Evolutionary conservation across 371 early-diverging fungal species (phyloP).

Genomic region (Edhazardia aedis): DNA sequence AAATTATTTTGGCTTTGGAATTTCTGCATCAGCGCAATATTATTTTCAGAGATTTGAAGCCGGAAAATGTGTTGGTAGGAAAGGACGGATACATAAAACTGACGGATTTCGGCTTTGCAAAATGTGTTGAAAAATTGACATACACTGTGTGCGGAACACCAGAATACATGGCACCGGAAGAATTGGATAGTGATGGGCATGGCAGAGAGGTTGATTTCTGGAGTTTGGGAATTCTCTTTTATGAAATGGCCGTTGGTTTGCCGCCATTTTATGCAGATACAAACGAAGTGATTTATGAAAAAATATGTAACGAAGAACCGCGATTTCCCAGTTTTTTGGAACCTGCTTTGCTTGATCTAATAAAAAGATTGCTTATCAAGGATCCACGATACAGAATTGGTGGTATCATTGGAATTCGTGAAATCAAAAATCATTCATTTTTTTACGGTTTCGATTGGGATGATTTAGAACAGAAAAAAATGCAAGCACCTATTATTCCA

Average conservation of each 20-base stretch:
- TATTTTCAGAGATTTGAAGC: conserved; percentile 61
- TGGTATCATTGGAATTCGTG: conserved; percentile 2
- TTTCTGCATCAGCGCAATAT: conserved; percentile 78
- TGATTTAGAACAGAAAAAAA: conserved; percentile 9
- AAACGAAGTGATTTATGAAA: conserved; percentile 5
- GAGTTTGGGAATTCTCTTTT: conserved; percentile 44
- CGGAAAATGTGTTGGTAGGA: conserved; percentile 41
- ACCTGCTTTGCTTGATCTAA: conserved; percentile 8
- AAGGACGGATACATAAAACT: conserved; percentile 43
- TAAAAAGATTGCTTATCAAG: conserved; percentile 24
- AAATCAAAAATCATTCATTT: conserved; percentile 44
- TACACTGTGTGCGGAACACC: conserved; percentile 57
- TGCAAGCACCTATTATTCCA: conserved; percentile 44
- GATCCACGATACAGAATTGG: conserved; percentile 24
- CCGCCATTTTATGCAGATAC: conserved; percentile 34
- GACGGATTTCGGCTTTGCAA: conserved; percentile 45
- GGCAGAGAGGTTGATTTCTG: conserved; percentile 51
- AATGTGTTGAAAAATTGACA: conserved; percentile 24
- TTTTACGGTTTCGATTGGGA: conserved; percentile 44
- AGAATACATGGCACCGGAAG: conserved; percentile 52
- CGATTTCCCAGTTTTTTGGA: not conserved
- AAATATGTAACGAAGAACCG: conserved; percentile 15
- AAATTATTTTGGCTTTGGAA: conserved; percentile 73
- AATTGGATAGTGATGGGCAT: conserved; percentile 48
- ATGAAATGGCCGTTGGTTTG: conserved; percentile 28